Evolutionary conservation across 2,329 filamentous ascomycete species (phyloP).

Genomic region (Drechslerella dactyloides): DNA sequence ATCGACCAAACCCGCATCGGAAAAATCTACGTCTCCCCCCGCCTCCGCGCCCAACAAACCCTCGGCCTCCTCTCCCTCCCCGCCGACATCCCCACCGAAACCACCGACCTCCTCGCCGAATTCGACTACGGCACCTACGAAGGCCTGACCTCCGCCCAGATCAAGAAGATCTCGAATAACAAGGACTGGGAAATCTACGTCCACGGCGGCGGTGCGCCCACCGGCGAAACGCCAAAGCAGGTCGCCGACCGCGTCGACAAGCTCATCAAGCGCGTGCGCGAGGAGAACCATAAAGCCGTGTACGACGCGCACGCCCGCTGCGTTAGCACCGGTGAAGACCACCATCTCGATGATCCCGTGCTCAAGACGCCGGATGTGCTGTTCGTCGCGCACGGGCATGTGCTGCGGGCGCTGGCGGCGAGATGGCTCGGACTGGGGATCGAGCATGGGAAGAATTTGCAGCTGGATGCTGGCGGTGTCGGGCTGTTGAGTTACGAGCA

Average conservation of each 20-base stretch:
- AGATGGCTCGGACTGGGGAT: conserved; percentile 79
- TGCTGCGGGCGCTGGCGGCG: conserved; percentile 84
- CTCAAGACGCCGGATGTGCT: conserved; percentile 66
- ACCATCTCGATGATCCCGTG: conserved; percentile 60
- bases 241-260: conserved; percentile 75
- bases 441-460: conserved; percentile 75
- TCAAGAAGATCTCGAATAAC: conserved; percentile 66
- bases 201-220: conserved; percentile 32
- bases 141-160: conserved; percentile 75
- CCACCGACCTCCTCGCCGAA: conserved; percentile 76
- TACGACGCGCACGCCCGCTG: conserved; percentile 64
- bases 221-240: conserved; percentile 78
- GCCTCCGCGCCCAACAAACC: conserved; percentile 83
- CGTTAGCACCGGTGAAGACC: conserved; percentile 57
- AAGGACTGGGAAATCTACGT: conserved; percentile 52
- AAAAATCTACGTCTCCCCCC: conserved; percentile 78
- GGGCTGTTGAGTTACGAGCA: conserved; percentile 76
- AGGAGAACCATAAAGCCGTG: conserved; percentile 68
- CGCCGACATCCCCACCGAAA: conserved; percentile 66
- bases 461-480: conserved; percentile 88
- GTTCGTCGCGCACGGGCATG: conserved; percentile 88
- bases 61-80: conserved; percentile 80
- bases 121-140: conserved; percentile 92
- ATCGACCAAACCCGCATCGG: conserved; percentile 57
- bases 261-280: conserved; percentile 76